phyloP scores from a whole-genome alignment of 2,329 filamentous ascomycete genomes.

The Epichloe hybrida region DNA sequence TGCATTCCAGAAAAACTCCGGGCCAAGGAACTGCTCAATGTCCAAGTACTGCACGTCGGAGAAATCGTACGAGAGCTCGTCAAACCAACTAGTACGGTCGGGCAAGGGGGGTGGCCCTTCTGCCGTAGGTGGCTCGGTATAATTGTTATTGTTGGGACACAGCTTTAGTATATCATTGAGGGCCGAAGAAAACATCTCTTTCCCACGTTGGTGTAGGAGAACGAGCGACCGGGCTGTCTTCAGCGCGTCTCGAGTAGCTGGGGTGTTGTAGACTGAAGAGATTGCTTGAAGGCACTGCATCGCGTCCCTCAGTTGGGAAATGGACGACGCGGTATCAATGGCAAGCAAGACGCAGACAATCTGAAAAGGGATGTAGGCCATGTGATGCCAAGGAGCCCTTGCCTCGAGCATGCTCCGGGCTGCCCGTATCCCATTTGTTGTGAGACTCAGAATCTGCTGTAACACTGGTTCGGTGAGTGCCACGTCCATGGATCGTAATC shows the following conservation, averaged over 20 bases:
- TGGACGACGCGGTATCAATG: conserved; percentile 36
- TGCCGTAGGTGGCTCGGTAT: not conserved
- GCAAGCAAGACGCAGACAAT: conserved; percentile 41
- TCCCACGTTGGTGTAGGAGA: conserved; percentile 35
- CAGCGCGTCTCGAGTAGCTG: conserved; percentile 37
- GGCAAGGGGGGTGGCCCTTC: not conserved
- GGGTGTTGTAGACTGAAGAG: conserved; percentile 26
- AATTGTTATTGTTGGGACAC: conserved; percentile 18
- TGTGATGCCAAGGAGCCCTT: conserved; percentile 42
- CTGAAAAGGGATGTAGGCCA: conserved; percentile 46
- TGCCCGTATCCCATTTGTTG: conserved; percentile 30
- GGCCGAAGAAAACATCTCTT: conserved; percentile 27
- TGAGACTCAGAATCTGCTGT: conserved; percentile 33
- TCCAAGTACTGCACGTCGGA: conserved; percentile 29
- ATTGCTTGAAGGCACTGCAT: conserved; percentile 33
- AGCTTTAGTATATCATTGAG: conserved; percentile 25
- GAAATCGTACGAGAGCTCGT: conserved; percentile 29
- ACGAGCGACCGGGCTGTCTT: conserved; percentile 41
- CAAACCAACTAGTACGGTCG: conserved; percentile 19
- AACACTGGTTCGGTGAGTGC: conserved; percentile 28
- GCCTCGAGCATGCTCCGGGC: conserved; percentile 31
- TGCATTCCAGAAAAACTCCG: not conserved
- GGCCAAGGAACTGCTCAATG: conserved; percentile 25
- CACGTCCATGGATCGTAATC: conserved; percentile 35
- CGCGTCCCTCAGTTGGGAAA: conserved; percentile 34